Evolutionary conservation across 768 basidiomycete genomes (phyloP), one percentile per base, ranked within the genome.

Genomic region (Xerocomus potaroensis): DNA sequence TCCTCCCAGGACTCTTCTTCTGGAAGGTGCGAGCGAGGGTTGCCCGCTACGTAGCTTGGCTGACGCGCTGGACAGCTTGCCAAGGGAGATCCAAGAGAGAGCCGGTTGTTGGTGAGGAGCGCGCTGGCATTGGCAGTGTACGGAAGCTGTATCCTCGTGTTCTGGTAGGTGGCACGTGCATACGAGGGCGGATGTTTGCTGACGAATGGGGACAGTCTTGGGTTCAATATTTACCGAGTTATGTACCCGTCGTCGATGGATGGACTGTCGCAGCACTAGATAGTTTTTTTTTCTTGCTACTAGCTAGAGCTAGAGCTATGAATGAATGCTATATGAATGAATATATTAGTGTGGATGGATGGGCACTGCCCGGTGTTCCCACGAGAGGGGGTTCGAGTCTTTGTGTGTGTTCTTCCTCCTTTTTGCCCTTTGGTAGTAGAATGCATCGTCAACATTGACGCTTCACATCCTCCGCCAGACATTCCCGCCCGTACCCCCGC

Each of bases 1-100:
- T 98, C 59, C 76, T 96, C 29, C 94, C 93, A 0, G 93, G 91
- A 2, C 69, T 93, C 41, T 87, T 96, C 62, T 96, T 89, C 71
- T 97, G 91, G 85, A 85, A 90, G 84, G 88, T 86, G n/a, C n/a
- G n/a, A n/a, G n/a, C n/a, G n/a, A n/a, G n/a, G n/a, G n/a, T n/a
- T n/a, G n/a, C n/a, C n/a, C n/a, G n/a, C n/a, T n/a, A n/a, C n/a
- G n/a, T n/a, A n/a, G n/a, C n/a, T n/a, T n/a, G n/a, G n/a, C 57
- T 50, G 47, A 60, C 14, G 14, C 11, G 42, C 31, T 45, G 39
- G 46, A 41, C 57, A 89, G 81, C 73, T 95, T 53, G 83, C 87
- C 50, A 81, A 82, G 49, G 67, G 80, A 41, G 84, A 91, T 58
- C 69, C 73, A 7, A 75, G 73, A 19, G 71, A 70, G 42, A 79